phyloP scores from a whole-genome alignment of 495 filamentous ascomycete genomes.

The Aspergillus sclerotioniger region DNA sequence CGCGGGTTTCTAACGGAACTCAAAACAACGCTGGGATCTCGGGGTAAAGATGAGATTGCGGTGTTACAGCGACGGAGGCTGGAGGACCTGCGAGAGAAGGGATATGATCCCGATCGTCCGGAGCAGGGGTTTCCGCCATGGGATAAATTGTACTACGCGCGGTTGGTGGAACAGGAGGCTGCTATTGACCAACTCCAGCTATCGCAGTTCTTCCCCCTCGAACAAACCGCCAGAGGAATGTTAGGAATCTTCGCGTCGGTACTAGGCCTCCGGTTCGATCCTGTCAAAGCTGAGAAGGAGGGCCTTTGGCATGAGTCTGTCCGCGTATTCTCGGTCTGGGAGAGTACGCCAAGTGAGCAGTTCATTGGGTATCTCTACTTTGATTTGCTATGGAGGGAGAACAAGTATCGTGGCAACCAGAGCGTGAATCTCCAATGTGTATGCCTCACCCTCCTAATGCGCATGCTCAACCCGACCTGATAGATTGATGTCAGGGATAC shows the following conservation, averaged over 20 bases:
- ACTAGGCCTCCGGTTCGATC: neutral
- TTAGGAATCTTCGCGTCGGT: neutral
- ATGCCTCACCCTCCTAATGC: neutral
- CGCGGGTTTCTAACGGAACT: neutral
- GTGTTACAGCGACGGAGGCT: neutral
- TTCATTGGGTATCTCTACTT: neutral
- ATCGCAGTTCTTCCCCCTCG: neutral
- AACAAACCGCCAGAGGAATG: neutral
- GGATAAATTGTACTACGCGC: neutral
- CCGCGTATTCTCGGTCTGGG: neutral
- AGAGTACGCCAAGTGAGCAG: neutral
- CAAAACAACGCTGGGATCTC: too few relatives aligned
- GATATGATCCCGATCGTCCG: neutral
- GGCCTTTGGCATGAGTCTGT: neutral
- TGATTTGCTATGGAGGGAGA: neutral
- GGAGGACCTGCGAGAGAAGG: neutral
- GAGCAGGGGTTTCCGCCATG: neutral
- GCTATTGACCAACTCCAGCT: neutral
- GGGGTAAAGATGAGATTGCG: neutral
- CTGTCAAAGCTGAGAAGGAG: neutral
- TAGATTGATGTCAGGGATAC: too few relatives aligned
- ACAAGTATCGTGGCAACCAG: neutral
- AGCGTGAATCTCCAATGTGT: neutral
- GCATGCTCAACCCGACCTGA: too few relatives aligned
- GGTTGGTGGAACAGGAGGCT: neutral